Evolutionary conservation across 78 protist species (phyloP), one percentile per base, ranked within the genome.

Genomic region (Dictyostelium firmibasis): DNA sequence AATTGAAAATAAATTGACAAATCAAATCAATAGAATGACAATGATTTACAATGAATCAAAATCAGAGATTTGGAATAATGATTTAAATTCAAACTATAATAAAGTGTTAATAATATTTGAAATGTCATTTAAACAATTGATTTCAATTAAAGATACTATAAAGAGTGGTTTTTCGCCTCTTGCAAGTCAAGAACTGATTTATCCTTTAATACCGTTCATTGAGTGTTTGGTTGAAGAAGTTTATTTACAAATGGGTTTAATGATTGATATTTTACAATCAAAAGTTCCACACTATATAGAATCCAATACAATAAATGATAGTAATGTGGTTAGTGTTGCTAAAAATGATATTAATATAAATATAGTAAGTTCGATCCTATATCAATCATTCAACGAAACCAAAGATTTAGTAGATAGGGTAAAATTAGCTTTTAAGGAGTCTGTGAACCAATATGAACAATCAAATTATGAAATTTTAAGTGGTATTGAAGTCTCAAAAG

Each of bases 241-340:
- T 13, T 81, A 76, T 67, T 85, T 89, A 29, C 94, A 89, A 67
- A 78, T 89, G 72, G 94, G 94, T 69, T 31, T 89, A 16, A 89
- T 89, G 85, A 89, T 89, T n/a, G 78, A 89, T 41, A 81, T 89
- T n/a, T 69, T 89, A 3, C 8, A 11, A 14, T 31, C 44, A 57
- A 57, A 57, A 1, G 27, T 20, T 16, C 62, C 62, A 14, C 8
- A 50, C 16, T 50, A 16, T 50, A 50, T 50, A n/a, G n/a, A n/a
- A n/a, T n/a, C n/a, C n/a, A n/a, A n/a, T n/a, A n/a, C n/a, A n/a
- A n/a, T n/a, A n/a, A n/a, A n/a, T n/a, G n/a, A n/a, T n/a, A n/a
- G n/a, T n/a, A n/a, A n/a, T n/a, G n/a, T n/a, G n/a, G n/a, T n/a
- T n/a, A n/a, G n/a, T n/a, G n/a, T n/a, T n/a, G n/a, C n/a, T 16